Evolutionary conservation across 73 alveolate genomes (phyloP).

Genomic region (Durusdinium trenchii): DNA sequence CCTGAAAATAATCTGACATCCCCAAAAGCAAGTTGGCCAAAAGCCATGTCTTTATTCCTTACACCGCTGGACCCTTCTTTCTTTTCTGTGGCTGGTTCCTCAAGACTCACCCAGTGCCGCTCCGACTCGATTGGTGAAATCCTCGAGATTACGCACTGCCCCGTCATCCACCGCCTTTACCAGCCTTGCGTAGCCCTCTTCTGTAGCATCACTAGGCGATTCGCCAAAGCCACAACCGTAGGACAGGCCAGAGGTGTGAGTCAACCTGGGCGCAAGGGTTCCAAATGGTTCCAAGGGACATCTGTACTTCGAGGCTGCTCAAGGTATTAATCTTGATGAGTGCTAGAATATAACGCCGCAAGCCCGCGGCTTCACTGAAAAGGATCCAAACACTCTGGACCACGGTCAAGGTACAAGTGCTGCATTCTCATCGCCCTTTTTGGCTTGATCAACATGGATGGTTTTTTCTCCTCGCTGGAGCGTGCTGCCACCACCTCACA

Average conservation of each 20-base stretch:
- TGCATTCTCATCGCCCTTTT: conserved; percentile 81
- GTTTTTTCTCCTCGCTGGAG: conserved; percentile 55
- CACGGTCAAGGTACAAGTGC: conserved; percentile 23
- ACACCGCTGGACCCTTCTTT: no score
- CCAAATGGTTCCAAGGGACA: not conserved
- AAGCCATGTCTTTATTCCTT: no score
- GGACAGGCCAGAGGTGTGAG: conserved; percentile 78
- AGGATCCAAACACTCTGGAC: not conserved
- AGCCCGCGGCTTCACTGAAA: not conserved
- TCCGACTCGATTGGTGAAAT: conserved; percentile 78
- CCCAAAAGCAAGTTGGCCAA: no score
- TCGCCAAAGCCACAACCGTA: conserved; percentile 91
- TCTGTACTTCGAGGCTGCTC: not conserved
- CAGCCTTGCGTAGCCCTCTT: conserved; percentile 39
- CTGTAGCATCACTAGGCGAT: conserved; percentile 80
- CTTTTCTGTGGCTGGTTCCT: no score
- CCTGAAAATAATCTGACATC: no score
- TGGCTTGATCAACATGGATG: conserved; percentile 49
- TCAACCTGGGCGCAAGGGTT: not conserved
- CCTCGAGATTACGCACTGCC: conserved; percentile 32
- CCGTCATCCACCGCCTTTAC: conserved; percentile 26
- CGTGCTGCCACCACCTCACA: conserved; percentile 75
- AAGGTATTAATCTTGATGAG: not conserved
- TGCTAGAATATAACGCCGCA: no score
- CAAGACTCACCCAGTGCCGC: no score